Base-by-base conservation (phyloP, 768 basidiomycete species). In the Mycena vitilis region DNA sequence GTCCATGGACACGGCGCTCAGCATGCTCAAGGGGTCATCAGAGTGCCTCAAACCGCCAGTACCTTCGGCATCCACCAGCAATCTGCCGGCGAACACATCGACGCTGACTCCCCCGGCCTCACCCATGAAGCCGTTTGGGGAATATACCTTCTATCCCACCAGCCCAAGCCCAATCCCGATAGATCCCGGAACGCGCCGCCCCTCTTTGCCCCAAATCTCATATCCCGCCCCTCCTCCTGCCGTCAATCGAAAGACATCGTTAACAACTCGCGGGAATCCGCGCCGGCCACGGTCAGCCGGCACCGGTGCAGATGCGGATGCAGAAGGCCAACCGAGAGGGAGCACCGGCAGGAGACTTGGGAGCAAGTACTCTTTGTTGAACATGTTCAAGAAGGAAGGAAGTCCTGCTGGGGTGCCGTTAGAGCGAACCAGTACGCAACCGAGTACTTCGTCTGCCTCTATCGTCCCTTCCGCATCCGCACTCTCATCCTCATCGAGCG, bases 241-340 rank as follows among this genome's bases (percentile, higher is more conserved):
- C 18, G 77, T 80, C 58, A 76, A 79, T 25, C 78, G 79, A 16
- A 84, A 84, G 69, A 68, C 75, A 25, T 80, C 78, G 63, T 75
- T 81, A 20, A 73, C 81, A 40, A 76, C 68, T 73, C 56, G 76
- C 75, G 57, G 63, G 69, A 52, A 74, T 40, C 64, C 83, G 47
- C 85, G 83, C 47, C 83, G 93, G 61, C 93, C 94, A 20, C 85
- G 89, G 67, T 94, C 92, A 45, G 91, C 92, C 44, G 91, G 92
- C 7, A 90, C 84, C 37, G 91, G 85, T 61, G 86, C 88, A 62
- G 90, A 91, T 30, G 79, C 75, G 25, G 73, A 76, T 36, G 67
- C 76, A 51, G 81, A 85, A 42, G 70, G 73, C 42, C 66, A 16
- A 12, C 37, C 80, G 36, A 77, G 81, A 70, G 79, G 77, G 25